Evolutionary conservation across 345 rosid species (phyloP), one percentile per base, ranked within the genome.

Genomic region (Eucalyptus erythrocorys): DNA sequence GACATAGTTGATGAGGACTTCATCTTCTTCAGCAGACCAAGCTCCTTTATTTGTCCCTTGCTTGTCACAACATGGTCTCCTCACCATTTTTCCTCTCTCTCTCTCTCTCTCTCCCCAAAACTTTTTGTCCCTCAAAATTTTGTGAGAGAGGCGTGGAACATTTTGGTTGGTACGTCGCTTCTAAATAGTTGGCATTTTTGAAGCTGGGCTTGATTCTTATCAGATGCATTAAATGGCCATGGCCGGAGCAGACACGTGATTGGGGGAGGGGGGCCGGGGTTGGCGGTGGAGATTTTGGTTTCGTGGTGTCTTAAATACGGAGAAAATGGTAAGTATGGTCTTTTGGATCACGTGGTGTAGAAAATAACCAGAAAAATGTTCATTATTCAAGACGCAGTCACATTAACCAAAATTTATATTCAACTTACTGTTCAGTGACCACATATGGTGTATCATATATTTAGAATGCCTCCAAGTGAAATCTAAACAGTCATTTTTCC

Each of bases 21-120:
- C 85, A 82, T 89, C 90, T 82, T 89, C 89, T 34, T 87, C 88
- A 27, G 49, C 7, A 27, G 90, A 79, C 90, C 90, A 89, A 89
- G 85, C 66, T 55, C 88, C 90, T 34, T 42, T 87, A 11, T 81
- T 89, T 42, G 82, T 64, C 15, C 48, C 61, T 87, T 76, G 27
- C 82, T 76, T 76, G 42, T 76, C 47, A 76, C 45, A 76, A 21
- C 82, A 76, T 76, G 82, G 45, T 21, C 82, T 76, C 45, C 82
- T 76, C 27, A 37, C 45, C 45, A 76, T 76, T 37, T 21, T 19
- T 10, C 14, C 26, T 19, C 71, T n/a, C 71, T n/a, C 71, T 14
- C 37, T 30, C 66, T 27, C 66, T 59, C 66, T 59, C 34, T 30
- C 32, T 27, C 45, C 27, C 4, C 45, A 17, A 17, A 17, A 34